A percentile compares a stretch with the other conserved stretches of the same genome.
Conservation (phyloP, 306 rosid species). For the Ceratonia siliqua region DNA sequence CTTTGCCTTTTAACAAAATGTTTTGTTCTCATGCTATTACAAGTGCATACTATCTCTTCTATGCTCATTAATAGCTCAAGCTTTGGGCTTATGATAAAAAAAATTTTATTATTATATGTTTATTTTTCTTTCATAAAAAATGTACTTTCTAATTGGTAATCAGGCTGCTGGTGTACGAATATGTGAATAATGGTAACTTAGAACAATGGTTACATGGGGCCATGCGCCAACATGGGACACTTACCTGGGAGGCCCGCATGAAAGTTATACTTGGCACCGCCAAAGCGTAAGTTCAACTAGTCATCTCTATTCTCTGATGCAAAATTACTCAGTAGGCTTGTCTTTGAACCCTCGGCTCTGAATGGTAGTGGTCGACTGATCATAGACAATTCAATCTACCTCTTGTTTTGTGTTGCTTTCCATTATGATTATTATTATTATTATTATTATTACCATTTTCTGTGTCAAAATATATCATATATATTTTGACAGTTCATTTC, state of each 20-base stretch:
- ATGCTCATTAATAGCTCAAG: not conserved
- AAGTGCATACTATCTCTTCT: not conserved
- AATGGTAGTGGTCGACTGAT: not conserved
- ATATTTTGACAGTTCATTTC: not conserved
- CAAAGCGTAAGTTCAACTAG: constrained; percentile 75
- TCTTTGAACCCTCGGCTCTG: not conserved
- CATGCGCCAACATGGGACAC: constrained; percentile 69
- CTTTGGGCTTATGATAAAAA: not conserved
- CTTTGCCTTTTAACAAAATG: not conserved
- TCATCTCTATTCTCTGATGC: not conserved
- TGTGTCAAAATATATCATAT: not conserved
- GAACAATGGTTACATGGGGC: constrained; percentile 97
- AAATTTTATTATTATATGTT: not conserved
- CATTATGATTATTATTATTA: not conserved
- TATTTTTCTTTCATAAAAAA: not conserved
- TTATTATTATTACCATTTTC: not conserved
- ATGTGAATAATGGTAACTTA: constrained; percentile 92
- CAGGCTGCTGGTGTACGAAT: constrained; percentile 95
- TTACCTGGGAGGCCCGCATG: constrained; percentile 94
- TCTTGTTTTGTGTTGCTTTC: not conserved
- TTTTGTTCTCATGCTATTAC: not conserved
- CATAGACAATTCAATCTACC: not conserved
- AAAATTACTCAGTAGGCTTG: constrained; percentile 1
- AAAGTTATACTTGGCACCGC: constrained; percentile 92
- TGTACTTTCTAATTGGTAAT: constrained; percentile 24